Percentiles rank a stretch among this genome's conserved stretches.
These are phyloP conservation scores for Acrocalymma vagum DNA, from an alignment of 2,329 filamentous ascomycete genomes.

Conservation along the genomic window DNA sequence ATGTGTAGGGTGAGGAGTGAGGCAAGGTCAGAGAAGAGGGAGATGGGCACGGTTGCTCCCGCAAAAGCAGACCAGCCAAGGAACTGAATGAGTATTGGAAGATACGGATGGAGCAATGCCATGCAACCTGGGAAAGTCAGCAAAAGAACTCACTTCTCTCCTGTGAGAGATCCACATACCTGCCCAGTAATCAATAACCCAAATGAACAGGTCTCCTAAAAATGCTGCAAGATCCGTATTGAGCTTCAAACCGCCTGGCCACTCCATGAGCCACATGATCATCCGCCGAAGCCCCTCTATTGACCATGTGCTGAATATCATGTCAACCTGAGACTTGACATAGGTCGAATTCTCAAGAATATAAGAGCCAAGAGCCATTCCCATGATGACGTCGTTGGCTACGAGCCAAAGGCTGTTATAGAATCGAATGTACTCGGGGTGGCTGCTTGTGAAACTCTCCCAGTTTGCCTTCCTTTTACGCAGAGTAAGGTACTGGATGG, in stretches of 20 bases:
- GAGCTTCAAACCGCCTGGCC: constrained; percentile 92
- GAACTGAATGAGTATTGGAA: constrained; percentile 90
- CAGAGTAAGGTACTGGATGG: constrained; percentile 91
- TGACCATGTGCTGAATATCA: constrained; percentile 80
- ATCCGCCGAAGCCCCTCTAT: constrained; percentile 87
- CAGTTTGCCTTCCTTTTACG: constrained; percentile 90
- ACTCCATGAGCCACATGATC: constrained; percentile 95
- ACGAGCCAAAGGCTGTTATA: constrained; percentile 99
- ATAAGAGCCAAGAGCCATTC: constrained; percentile 93
- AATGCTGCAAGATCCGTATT: constrained; percentile 95
- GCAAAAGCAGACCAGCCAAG: constrained; percentile 95
- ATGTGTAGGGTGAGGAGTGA: constrained; percentile 94
- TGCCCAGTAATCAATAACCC: constrained; percentile 99
- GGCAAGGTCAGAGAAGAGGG: constrained; percentile 91
- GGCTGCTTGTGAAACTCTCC: constrained; percentile 93
- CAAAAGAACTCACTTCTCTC: not conserved
- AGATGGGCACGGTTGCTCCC: constrained; percentile 95
- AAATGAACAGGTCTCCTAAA: constrained; percentile 92
- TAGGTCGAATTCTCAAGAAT: constrained; percentile 93
- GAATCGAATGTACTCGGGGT: constrained; percentile 98
- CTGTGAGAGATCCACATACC: constrained; percentile 60
- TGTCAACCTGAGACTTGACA: constrained; percentile 82
- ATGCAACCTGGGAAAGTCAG: constrained; percentile 70
- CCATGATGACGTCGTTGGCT: constrained; percentile 98
- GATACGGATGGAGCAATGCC: constrained; percentile 75